Percentiles rank a stretch among this genome's conserved stretches.
phyloP scores from a whole-genome alignment of 805 yeast genomes.

The Priceomyces medius region DNA sequence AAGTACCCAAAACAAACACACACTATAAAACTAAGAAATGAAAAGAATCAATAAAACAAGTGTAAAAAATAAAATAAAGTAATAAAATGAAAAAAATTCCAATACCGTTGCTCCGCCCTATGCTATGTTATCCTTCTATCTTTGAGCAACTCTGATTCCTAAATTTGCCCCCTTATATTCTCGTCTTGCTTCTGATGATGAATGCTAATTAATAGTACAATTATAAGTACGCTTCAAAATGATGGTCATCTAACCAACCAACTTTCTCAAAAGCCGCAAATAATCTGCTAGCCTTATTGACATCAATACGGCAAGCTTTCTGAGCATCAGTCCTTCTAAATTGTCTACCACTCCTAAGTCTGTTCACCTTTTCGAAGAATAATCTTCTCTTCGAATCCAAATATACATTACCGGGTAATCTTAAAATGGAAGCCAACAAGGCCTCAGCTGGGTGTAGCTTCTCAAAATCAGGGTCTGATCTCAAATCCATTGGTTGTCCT shows the following conservation, averaged over 20 bases:
- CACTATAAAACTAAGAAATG: slow-evolving; percentile 1
- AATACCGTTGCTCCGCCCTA: slow-evolving; percentile 1
- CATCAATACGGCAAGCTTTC: slow-evolving; percentile 96
- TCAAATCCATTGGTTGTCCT: slow-evolving; percentile 93
- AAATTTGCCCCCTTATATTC: background rate
- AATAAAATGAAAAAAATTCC: background rate
- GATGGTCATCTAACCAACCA: slow-evolving; percentile 84
- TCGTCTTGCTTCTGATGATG: background rate
- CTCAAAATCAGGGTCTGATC: slow-evolving; percentile 67
- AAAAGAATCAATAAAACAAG: slow-evolving; percentile 2
- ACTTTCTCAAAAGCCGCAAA: slow-evolving; percentile 88
- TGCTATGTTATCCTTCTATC: background rate
- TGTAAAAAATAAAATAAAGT: background rate
- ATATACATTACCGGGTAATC: slow-evolving; percentile 85
- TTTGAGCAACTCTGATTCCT: slow-evolving; percentile 2
- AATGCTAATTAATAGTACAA: background rate
- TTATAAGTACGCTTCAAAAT: slow-evolving; percentile 46
- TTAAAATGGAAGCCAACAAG: slow-evolving; percentile 77
- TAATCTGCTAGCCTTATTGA: slow-evolving; percentile 88
- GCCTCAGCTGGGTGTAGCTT: slow-evolving; percentile 91
- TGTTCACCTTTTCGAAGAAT: slow-evolving; percentile 83
- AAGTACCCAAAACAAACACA: slow-evolving; percentile 2
- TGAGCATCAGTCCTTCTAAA: slow-evolving; percentile 97
- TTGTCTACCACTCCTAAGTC: slow-evolving; percentile 66
- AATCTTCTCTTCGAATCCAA: slow-evolving; percentile 67